Base-by-base conservation (phyloP, 352 stramenopile species). In the Pythium oligandrum region DNA sequence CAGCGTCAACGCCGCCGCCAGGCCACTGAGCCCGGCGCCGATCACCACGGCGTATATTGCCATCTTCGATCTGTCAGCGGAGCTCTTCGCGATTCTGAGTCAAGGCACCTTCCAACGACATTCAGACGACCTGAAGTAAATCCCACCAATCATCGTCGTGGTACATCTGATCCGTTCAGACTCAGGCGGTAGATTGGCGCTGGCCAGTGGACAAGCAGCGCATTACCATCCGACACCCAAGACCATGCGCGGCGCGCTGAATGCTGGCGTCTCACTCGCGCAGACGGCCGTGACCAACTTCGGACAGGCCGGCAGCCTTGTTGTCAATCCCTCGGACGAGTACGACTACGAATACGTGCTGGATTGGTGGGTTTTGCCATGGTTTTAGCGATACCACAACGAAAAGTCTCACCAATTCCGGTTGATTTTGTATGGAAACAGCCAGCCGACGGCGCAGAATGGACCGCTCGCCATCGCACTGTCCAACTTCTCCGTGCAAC, bases 261-360 rank as follows among this genome's bases (percentile, higher is more conserved):
- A 61, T 33, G 68, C 60, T 36, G 77, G 73, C 4, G 50, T 91
- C 44, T 55, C 56, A 64, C 73, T 91, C 11, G 56, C 59, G 40
- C 76, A 88, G 68, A 89, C 75, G 43, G 72, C 77, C 6, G 83
- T 93, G 42, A 72, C 75, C 47, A 70, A 85, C 59, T 93, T 93
- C 54, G 59, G 66, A 4, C 45, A 59, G 37, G 57, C 65, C 26
- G 64, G 62, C 26, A 63, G 48, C 10, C 42, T 88, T 34, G 54
- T 61, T 3, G 56, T 70, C 11, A 74, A 84, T 47, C 63, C 73
- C 7, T 68, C 57, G 6, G 76, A 83, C 3, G 74, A 86, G 37
- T 90, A 88, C n/a, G 82, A 94, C 63, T 94, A 91, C 53, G 79
- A 91, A 65, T 94, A 93, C 63, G 66, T 94, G 31, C 52, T 94